phyloP scores from a whole-genome alignment of 129 eudicot genomes.

The Chrysanthemum lavandulifolium region DNA sequence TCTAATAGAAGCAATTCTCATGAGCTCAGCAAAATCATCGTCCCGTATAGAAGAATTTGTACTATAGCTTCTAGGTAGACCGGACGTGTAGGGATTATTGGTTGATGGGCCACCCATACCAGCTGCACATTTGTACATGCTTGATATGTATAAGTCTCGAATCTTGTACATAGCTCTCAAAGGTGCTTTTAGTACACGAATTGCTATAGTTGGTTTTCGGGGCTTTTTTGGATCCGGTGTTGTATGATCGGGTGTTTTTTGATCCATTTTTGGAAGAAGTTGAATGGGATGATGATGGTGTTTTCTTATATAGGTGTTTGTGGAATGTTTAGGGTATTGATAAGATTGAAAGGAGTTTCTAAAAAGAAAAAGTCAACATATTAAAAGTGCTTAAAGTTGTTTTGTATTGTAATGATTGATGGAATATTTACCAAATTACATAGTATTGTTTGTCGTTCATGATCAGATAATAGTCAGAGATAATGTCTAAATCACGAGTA shows the following conservation, averaged over 20 bases:
- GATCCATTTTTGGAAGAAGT: too few species aligned
- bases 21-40: slow-evolving; percentile 45
- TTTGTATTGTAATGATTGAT: too few species aligned
- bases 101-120: slow-evolving; percentile 41
- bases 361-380: too few species aligned
- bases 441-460: too few species aligned
- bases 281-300: not conserved
- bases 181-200: slow-evolving; percentile 34
- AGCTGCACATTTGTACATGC: slow-evolving; percentile 42
- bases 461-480: too few species aligned
- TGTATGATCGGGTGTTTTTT: not conserved
- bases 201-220: slow-evolving; percentile 28
- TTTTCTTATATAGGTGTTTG: too few species aligned
- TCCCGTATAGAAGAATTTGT: slow-evolving; percentile 27
- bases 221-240: slow-evolving; percentile 13
- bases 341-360: too few species aligned
- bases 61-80: slow-evolving; percentile 50
- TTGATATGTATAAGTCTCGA: slow-evolving; percentile 42
- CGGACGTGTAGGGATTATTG: slow-evolving; percentile 24
- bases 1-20: slow-evolving; percentile 46
- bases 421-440: too few species aligned
- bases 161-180: slow-evolving; percentile 34
- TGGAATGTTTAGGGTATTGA: too few species aligned
- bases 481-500: too few species aligned
- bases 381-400: too few species aligned